phyloP scores from a whole-genome alignment of 441 rosid genomes.

The Aquilaria agallochum region DNA sequence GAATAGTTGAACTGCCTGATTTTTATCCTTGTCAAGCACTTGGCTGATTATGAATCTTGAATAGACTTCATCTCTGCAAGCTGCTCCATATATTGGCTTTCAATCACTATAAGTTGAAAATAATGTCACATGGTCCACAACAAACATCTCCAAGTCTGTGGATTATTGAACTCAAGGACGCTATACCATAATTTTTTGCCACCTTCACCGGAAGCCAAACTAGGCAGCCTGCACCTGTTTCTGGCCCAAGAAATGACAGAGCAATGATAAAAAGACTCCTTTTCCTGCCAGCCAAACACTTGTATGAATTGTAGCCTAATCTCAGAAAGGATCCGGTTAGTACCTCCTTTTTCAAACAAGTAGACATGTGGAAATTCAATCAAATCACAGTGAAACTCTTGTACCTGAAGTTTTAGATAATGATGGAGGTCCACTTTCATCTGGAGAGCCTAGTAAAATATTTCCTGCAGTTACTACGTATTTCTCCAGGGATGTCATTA shows the following conservation, averaged over 20 bases:
- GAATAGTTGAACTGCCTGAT: too few species aligned
- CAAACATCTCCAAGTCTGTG: too few species aligned
- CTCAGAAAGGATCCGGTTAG: too few species aligned
- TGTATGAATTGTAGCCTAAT: too few species aligned
- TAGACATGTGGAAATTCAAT: too few species aligned
- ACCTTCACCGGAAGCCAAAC: too few species aligned
- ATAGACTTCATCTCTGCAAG: background rate
- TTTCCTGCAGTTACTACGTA: conserved; percentile 41
- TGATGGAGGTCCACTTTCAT: background rate
- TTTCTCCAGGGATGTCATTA: conserved; percentile 49
- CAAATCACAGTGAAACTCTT: conserved; percentile 11
- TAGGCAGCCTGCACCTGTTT: too few species aligned
- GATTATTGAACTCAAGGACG: too few species aligned
- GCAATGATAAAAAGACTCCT: conserved; percentile 9
- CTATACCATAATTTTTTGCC: too few species aligned
- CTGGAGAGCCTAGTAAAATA: conserved; percentile 26
- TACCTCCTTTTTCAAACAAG: conserved; percentile 4
- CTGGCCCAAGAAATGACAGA: too few species aligned
- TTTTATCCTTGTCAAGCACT: conserved; percentile 19
- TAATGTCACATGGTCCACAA: too few species aligned
- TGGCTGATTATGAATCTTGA: conserved; percentile 20
- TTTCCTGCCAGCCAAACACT: conserved; percentile 17
- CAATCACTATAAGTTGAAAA: too few species aligned
- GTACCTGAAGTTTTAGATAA: background rate
- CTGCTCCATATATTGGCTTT: conserved; percentile 23